Base-by-base conservation (phyloP, 1,139 yeast genomes). In the Yamadazyma buinensis region DNA sequence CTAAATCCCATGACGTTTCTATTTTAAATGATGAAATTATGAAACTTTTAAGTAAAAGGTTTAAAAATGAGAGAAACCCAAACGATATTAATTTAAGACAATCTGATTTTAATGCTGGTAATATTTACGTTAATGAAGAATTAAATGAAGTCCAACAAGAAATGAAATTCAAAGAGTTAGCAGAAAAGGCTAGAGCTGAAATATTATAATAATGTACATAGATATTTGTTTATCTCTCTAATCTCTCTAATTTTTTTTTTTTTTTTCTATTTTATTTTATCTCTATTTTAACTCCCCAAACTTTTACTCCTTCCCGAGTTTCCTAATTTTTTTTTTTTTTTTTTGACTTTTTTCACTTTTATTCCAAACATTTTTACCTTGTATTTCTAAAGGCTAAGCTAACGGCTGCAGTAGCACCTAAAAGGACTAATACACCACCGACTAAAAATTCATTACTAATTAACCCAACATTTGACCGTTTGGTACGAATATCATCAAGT, bases 11-110 rank as follows among this genome's bases (percentile, higher is more conserved):
- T 40, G 64, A 70, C 11, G 72, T 79, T 15, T 50, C 52, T 2
- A 65, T 61, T 18, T 66, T 85, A 34, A 62, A 64, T 39, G 43
- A 55, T 0, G 77, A 73, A 42, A 67, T 79, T 37, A 47, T 56
- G 21, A 46, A 55, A 8, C 58, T 70, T 30, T 66, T 83, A 8
- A 61, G 72, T 23, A 74, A 75, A 23, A 60, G 73, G 46, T 75
- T 67, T 60, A 57, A 55, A 22, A 72, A 73, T 47, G 95, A 84
- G 56, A 72, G 81, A 51, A 77, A 78, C 54, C 94, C 95, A 18
- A 76, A 84, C 44, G 92, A 87, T 28, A 75, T 69, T 37, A 70
- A 59, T 12, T 62, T 69, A 48, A 62, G 67, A 43, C 49, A 55
- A 9, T 64, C 56, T 31, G 75, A 69, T 43, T 69, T 69, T 47